Evolutionary conservation across 768 basidiomycete species (phyloP), one percentile per base, ranked within the genome.

Genomic region (Tricholoma sp.): DNA sequence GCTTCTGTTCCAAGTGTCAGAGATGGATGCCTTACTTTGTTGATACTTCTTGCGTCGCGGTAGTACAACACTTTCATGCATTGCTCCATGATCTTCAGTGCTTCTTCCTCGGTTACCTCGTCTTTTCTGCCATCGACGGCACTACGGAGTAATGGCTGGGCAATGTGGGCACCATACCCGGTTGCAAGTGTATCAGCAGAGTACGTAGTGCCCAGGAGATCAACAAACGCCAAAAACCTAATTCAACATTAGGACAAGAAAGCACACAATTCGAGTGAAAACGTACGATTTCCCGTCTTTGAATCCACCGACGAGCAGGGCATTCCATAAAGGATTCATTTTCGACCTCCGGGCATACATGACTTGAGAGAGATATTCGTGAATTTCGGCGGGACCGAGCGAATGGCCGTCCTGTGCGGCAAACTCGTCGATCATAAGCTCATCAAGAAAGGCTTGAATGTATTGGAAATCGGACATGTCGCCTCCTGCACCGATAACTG

Each of bases 401-500:
- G 78, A 75, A 63, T 97, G 91, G 0, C 86, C 89, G 66, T 99
- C 97, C 56, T 84, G 83, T 34, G 86, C 80, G 5, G 89, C 82
- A 61, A 87, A 82, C 71, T 99, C 94, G 34, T 88, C 83, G 60
- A 85, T 77, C 42, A 88, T 80, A 47, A 95, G 76, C 20, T 84
- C 80, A 59, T 97, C 89, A 48, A 99, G 83, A 47, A 87, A 65
- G 49, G 75, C 77, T 67, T 97, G 91, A 61, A 98, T 80, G 72
- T 91, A 87, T 70, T 99, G 97, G 74, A 94, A 98, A 75, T 99
- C 97, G 64, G 89, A 89, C 87, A 99, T 91, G 76, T 99, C 97
- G 28, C 97, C 97, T 13, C 92, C 85, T 2, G 91, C 96, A 18
- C 92, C 97, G 63, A 99, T 77, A 58, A 95, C 80, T 44, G 94